Base-by-base conservation (phyloP, 1,284 basidiomycete genomes). In the Coriolopsis trogii region DNA sequence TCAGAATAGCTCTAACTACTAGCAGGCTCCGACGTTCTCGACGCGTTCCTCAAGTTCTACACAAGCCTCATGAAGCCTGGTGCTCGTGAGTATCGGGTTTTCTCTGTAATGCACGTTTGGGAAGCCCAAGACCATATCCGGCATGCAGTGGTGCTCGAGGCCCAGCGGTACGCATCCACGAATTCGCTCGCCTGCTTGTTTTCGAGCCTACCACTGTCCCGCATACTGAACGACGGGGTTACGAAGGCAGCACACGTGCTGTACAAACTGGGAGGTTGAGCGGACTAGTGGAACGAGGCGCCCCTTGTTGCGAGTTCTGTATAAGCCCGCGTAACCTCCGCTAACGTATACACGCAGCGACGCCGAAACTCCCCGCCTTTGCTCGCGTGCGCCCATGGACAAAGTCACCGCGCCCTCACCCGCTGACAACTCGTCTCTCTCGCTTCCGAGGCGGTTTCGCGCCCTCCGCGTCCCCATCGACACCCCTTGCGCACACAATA, bases 391-490 rank as follows among this genome's bases (percentile, higher is more conserved):
- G 49, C 23, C 52, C 54, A 28, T 59, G 58, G 58, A 53, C 51
- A 6, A 50, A 26, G 23, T 58, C 39, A 34, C 51, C 46, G 4
- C 50, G 49, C 1, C 50, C 55, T 2, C 55, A 60, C 16, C 34
- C 52, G 15, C 31, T 56, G 0, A 34, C 49, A 8, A 55, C 55
- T 0, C 55, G 55, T 13, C 41, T 60, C 13, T 56, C 58, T 6
- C 58, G 58, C 30, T 60, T 60, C 43, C 55, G 58, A 2, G 52
- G 48, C 2, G 52, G 48, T 12, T 57, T 57, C 26, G 41, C 49
- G 0, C 53, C 55, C 4, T 46, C 49, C 10, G 52, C 55, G 6
- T 51, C 47, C 12, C 16, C 34, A 2, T 21, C 44, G 3, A 46
- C 46, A 3, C 55, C 55, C 2, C 48, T 45, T 5, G 58, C 58